A percentile compares a stretch with the other conserved stretches of the same genome.
Evolutionary conservation across 129 eudicot genomes (phyloP).

Genomic region (Dittrichia graveolens): DNA sequence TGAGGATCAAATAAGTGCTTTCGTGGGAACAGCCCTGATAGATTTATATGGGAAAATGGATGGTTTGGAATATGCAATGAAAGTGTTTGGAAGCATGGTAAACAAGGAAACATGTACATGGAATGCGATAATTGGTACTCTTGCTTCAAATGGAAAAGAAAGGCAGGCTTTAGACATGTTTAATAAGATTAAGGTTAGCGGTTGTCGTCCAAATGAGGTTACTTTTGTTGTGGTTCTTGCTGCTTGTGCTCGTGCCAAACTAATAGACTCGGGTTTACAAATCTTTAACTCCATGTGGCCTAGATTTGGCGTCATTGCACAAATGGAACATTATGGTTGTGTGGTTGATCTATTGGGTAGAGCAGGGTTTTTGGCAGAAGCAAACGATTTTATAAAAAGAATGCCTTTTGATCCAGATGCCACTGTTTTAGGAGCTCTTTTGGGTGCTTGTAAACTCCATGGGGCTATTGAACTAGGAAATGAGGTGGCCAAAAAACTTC

Average conservation of each 20-base stretch:
- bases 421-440: conserved; percentile 74
- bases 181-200: conserved; percentile 44
- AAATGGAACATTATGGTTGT: conserved; percentile 92
- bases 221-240: conserved; percentile 67
- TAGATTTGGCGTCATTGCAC: conserved; percentile 47
- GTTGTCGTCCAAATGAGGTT: conserved; percentile 55
- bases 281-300: conserved; percentile 59
- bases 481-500: conserved; percentile 51
- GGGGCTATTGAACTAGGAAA: conserved; percentile 65
- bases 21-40: conserved; percentile 58
- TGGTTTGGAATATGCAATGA: conserved; percentile 43
- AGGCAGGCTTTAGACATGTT: conserved; percentile 61
- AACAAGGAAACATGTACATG: conserved; percentile 61
- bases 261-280: conserved; percentile 57
- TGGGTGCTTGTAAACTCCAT: conserved; percentile 87
- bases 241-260: conserved; percentile 72
- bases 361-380: conserved; percentile 73
- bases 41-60: conserved; percentile 69
- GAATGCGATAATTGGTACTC: conserved; percentile 66
- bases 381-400: conserved; percentile 49
- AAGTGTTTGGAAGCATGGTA: conserved; percentile 44
- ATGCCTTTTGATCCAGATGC: conserved; percentile 89
- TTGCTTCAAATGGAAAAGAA: conserved; percentile 65
- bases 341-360: conserved; percentile 80
- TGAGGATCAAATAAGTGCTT: conserved; percentile 48